phyloP scores from a whole-genome alignment of 345 rosid species.

The Linum lewisii region DNA sequence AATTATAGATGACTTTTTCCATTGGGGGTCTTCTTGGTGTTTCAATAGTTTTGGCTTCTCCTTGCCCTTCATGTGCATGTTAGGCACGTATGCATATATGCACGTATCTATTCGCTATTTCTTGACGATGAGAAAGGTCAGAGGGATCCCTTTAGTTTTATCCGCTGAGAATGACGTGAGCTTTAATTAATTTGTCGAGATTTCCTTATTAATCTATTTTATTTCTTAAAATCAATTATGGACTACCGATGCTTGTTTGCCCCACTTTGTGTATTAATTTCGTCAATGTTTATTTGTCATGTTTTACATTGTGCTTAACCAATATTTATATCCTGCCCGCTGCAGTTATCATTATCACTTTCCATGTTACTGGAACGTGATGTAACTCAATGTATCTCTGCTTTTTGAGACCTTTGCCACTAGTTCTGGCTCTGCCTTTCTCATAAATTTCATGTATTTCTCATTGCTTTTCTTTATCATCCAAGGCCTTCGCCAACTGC shows the following conservation, averaged over 20 bases:
- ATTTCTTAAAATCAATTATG: neutral
- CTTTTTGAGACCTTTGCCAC: neutral
- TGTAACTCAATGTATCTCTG: slow-evolving; percentile 54
- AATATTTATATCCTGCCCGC: slow-evolving; percentile 6
- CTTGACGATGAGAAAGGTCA: neutral
- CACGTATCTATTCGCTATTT: neutral
- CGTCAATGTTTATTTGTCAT: neutral
- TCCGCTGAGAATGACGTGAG: too few relatives aligned
- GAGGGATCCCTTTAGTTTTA: too few relatives aligned
- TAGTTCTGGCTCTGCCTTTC: slow-evolving; percentile 2
- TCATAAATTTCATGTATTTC: neutral
- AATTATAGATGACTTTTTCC: neutral
- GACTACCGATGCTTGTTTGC: neutral
- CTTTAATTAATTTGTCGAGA: too few relatives aligned
- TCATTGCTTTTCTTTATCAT: too few relatives aligned
- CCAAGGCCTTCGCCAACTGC: neutral
- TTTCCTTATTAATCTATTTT: neutral
- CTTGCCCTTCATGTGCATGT: neutral
- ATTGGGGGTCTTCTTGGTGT: neutral
- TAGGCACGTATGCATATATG: neutral
- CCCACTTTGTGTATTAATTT: neutral
- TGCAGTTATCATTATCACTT: slow-evolving; percentile 69
- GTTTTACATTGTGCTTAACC: neutral
- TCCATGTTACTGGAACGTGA: slow-evolving; percentile 64
- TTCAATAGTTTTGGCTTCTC: neutral